These are phyloP conservation scores for Diaporthe sp. DNA, from an alignment of 2,329 filamentous ascomycete species.

Conservation along the genomic window DNA sequence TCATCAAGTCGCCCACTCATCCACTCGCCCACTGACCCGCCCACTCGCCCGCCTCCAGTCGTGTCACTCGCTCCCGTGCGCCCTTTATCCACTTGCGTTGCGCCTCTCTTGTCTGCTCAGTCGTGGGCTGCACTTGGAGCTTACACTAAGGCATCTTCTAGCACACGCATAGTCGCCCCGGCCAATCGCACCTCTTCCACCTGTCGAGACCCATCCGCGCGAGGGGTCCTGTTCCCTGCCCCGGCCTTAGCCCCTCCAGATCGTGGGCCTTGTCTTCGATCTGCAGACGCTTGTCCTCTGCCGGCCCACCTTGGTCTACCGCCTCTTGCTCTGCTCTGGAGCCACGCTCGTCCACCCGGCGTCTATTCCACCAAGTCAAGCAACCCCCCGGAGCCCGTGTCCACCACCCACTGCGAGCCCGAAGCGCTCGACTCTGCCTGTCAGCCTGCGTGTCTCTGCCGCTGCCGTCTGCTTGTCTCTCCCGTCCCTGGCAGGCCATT, in stretches of 20 bases:
- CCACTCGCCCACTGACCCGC: background rate
- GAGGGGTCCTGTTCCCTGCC: slow-evolving; percentile 24
- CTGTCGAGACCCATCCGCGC: background rate
- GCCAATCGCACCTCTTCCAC: slow-evolving; percentile 37
- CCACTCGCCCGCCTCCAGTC: slow-evolving; percentile 8
- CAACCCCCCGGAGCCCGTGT: background rate
- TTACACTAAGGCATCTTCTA: slow-evolving; percentile 42
- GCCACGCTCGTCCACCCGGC: slow-evolving; percentile 6
- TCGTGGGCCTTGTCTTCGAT: slow-evolving; percentile 37
- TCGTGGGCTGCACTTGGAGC: slow-evolving; percentile 39
- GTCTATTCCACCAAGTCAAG: slow-evolving; percentile 34
- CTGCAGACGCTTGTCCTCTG: slow-evolving; percentile 25
- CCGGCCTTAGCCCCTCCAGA: slow-evolving; percentile 37
- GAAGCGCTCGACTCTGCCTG: slow-evolving; percentile 3
- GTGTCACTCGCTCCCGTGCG: slow-evolving; percentile 27
- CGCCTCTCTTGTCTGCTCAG: slow-evolving; percentile 26
- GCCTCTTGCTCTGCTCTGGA: slow-evolving; percentile 16
- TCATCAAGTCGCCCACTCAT: background rate
- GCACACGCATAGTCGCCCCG: slow-evolving; percentile 37
- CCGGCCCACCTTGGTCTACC: slow-evolving; percentile 32
- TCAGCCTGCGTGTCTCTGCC: slow-evolving; percentile 17
- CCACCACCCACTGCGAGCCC: slow-evolving; percentile 23
- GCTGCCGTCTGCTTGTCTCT: slow-evolving; percentile 25
- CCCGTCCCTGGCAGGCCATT: slow-evolving; percentile 21
- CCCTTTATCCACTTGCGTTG: slow-evolving; percentile 28